phyloP scores from a whole-genome alignment of 352 stramenopile species.

The Pythium brachiatum region DNA sequence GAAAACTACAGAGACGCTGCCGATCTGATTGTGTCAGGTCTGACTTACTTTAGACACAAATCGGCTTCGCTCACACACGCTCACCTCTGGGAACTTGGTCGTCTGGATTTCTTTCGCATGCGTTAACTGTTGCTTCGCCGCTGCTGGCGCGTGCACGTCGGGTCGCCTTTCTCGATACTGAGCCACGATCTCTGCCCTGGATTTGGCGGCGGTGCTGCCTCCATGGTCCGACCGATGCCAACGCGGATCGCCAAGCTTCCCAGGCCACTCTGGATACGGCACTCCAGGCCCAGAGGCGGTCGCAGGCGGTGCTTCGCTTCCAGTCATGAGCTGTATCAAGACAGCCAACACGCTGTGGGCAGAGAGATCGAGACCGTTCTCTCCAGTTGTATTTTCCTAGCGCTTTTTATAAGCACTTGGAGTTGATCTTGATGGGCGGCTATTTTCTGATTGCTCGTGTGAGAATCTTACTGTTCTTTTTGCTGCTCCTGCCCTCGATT shows the following conservation, averaged over 20 bases:
- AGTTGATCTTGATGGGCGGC: not conserved
- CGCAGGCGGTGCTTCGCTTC: conserved; percentile 9
- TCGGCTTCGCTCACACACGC: not conserved
- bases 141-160: not conserved
- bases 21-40: not conserved
- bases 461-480: not conserved
- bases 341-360: not conserved
- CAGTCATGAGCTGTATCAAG: not conserved
- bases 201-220: conserved; percentile 7
- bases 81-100: not conserved
- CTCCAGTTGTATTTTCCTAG: not conserved
- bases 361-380: not conserved
- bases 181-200: conserved; percentile 38
- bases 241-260: conserved; percentile 47
- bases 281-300: conserved; percentile 17
- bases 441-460: conserved; percentile 19
- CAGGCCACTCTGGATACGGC: conserved; percentile 61
- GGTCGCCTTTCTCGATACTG: conserved; percentile 32
- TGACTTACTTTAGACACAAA: not conserved
- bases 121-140: conserved; percentile 12
- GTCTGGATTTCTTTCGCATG: conserved; percentile 3
- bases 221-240: conserved; percentile 24
- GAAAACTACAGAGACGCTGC: conserved; percentile 53
- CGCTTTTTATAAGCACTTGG: no score
- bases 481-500: not conserved